Evolutionary conservation across 306 rosid species (phyloP).

Genomic region (Erythrophleum fordii): DNA sequence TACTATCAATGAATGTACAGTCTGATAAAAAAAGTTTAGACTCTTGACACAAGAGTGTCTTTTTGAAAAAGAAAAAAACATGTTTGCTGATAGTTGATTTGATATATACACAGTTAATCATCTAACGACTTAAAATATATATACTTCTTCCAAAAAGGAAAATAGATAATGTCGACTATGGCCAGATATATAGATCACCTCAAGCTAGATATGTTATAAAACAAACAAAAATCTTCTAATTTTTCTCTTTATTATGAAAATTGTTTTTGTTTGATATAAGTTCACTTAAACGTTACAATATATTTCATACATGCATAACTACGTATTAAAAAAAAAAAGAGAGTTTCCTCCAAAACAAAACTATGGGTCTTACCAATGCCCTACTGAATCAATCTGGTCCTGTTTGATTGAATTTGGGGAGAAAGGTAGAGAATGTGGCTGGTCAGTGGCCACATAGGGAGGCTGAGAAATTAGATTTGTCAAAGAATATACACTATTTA

Average conservation of each 20-base stretch:
- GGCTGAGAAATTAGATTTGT: conserved; percentile 57
- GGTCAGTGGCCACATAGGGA: conserved; percentile 53
- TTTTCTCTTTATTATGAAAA: not conserved
- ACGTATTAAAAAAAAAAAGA: not conserved
- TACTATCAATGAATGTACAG: too few relatives aligned
- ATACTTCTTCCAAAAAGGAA: not conserved
- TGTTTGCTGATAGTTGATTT: too few relatives aligned
- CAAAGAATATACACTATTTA: conserved; percentile 52
- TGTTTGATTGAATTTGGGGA: conserved; percentile 64
- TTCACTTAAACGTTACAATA: not conserved
- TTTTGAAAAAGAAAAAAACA: too few relatives aligned
- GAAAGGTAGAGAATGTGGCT: conserved; percentile 56
- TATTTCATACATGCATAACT: conserved; percentile 14
- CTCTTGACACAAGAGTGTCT: too few relatives aligned
- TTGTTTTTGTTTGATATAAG: not conserved
- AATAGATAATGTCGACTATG: not conserved
- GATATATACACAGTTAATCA: too few relatives aligned
- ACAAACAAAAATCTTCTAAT: not conserved
- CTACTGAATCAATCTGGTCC: conserved; percentile 59
- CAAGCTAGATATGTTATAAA: not conserved
- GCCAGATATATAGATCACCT: not conserved
- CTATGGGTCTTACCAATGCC: conserved; percentile 46
- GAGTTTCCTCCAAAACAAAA: not conserved
- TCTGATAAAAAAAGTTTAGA: too few relatives aligned
- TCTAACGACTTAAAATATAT: too few relatives aligned